These are phyloP conservation scores for Amaranthus hypochondriacus DNA, from an alignment of 148 eudicot genomes.

Conservation along the genomic window DNA sequence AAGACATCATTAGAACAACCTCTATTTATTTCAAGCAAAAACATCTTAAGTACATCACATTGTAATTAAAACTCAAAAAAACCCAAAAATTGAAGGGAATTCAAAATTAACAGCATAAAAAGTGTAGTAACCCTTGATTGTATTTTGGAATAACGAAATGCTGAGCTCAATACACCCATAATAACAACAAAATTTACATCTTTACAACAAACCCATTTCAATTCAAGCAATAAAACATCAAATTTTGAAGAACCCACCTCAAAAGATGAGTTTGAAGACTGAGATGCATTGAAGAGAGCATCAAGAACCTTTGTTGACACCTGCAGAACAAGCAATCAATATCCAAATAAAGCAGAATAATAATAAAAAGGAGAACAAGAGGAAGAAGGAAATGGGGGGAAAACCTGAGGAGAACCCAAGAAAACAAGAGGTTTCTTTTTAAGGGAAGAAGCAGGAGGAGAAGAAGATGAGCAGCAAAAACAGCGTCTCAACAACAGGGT, in stretches of 20 bases:
- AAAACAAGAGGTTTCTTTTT: slow-evolving; percentile 72
- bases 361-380: background rate
- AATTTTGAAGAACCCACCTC: slow-evolving; percentile 37
- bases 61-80: no score
- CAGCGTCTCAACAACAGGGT: slow-evolving; percentile 60
- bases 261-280: slow-evolving; percentile 50
- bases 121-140: no score
- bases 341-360: background rate
- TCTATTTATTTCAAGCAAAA: no score
- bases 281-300: slow-evolving; percentile 71
- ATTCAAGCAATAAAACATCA: background rate
- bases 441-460: slow-evolving; percentile 29
- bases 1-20: no score
- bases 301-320: slow-evolving; percentile 79
- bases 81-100: no score
- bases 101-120: no score
- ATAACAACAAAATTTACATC: slow-evolving; percentile 5
- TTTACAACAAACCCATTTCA: background rate
- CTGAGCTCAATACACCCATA: background rate
- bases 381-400: background rate
- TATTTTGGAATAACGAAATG: no score
- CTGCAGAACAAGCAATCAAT: slow-evolving; percentile 30
- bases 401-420: slow-evolving; percentile 83
- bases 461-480: slow-evolving; percentile 38
- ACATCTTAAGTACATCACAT: no score